phyloP scores from a whole-genome alignment of 129 eudicot genomes.

The Pseudognaphalium luteoalbum region DNA sequence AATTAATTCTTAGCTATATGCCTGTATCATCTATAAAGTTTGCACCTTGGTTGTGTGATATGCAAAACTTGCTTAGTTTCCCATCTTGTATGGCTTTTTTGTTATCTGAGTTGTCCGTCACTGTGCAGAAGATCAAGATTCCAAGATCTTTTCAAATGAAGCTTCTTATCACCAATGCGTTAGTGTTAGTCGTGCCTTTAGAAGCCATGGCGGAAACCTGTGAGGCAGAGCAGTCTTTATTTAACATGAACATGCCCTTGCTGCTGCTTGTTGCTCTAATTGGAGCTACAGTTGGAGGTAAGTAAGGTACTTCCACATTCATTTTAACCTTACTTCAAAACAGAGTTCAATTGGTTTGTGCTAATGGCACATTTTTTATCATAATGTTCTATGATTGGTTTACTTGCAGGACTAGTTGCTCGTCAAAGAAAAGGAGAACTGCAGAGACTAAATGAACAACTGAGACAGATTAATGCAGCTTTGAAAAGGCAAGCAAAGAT shows the following conservation, averaged over 20 bases:
- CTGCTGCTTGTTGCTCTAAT: conserved; percentile 5
- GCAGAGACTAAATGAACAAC: neutral
- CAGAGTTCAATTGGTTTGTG: neutral
- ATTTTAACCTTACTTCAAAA: neutral
- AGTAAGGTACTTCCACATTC: neutral
- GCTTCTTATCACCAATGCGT: neutral
- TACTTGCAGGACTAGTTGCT: conserved; percentile 1
- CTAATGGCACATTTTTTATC: neutral
- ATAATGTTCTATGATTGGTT: neutral
- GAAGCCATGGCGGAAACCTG: conserved; percentile 9
- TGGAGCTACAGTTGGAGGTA: conserved; percentile 12
- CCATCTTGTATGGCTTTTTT: too few species aligned
- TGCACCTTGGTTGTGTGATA: neutral
- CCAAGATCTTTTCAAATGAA: neutral
- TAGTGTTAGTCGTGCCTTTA: neutral
- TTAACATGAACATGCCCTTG: conserved; percentile 7
- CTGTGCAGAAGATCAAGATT: neutral
- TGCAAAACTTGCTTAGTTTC: neutral
- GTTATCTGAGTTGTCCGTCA: too few species aligned
- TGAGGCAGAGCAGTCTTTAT: neutral
- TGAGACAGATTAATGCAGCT: conserved; percentile 6
- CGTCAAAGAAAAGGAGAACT: conserved; percentile 10
- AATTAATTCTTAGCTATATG: neutral
- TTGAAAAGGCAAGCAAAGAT: conserved; percentile 11
- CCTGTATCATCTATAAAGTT: neutral